phyloP scores from a whole-genome alignment of 2,329 filamentous ascomycete genomes.

The Coniochaeta pulveracea region DNA sequence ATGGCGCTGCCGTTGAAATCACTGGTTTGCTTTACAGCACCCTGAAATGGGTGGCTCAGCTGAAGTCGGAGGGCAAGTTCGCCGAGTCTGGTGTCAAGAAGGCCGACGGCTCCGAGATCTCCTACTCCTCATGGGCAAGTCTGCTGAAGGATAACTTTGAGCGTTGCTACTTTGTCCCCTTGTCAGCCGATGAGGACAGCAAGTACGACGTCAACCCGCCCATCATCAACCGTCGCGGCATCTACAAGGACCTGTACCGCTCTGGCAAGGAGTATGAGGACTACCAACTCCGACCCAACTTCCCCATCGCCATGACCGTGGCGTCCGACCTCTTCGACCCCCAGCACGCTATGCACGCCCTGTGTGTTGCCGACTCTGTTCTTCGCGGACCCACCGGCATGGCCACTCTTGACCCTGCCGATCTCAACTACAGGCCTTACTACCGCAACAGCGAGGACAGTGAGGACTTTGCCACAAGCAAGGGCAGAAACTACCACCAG shows the following conservation, averaged over 20 bases:
- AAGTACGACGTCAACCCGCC: constrained; percentile 70
- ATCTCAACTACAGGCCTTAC: constrained; percentile 87
- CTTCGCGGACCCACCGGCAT: constrained; percentile 86
- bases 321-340: constrained; percentile 79
- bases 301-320: constrained; percentile 89
- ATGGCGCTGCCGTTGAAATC: constrained; percentile 91
- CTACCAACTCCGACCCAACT: constrained; percentile 92
- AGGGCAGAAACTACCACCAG: constrained; percentile 96
- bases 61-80: constrained; percentile 60
- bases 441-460: constrained; percentile 95
- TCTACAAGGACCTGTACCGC: constrained; percentile 95
- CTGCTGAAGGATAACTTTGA: constrained; percentile 83
- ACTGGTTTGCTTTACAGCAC: constrained; percentile 88
- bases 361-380: constrained; percentile 67
- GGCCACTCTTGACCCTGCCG: constrained; percentile 85
- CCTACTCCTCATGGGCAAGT: constrained; percentile 67
- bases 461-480: constrained; percentile 79
- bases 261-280: constrained; percentile 95
- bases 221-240: constrained; percentile 80
- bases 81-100: constrained; percentile 62
- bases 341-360: constrained; percentile 64
- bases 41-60: constrained; percentile 63
- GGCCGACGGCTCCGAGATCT: constrained; percentile 46
- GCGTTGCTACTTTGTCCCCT: constrained; percentile 78
- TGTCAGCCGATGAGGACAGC: constrained; percentile 55